These are phyloP conservation scores for Eucalyptus marginata DNA, from an alignment of 345 rosid genomes.

Conservation along the genomic window DNA sequence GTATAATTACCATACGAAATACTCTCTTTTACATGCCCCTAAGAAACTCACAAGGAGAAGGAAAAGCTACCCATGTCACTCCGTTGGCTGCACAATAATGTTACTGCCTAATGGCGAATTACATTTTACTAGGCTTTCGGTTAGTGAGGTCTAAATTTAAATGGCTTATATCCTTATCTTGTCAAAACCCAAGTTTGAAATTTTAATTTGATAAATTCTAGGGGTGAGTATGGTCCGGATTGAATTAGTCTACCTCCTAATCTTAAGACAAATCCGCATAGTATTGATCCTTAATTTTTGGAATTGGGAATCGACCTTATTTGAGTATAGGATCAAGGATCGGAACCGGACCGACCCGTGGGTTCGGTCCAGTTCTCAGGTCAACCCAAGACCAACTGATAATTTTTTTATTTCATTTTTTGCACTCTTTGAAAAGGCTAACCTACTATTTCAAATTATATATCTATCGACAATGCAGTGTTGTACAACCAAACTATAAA, in stretches of 20 bases:
- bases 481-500: too few relatives aligned
- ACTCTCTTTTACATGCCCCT: neutral
- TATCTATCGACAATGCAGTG: too few relatives aligned
- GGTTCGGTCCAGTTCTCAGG: accelerated
- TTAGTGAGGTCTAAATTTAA: neutral
- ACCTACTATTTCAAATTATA: too few relatives aligned
- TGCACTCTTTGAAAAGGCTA: too few relatives aligned
- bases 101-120: neutral
- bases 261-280: accelerated
- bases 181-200: too few relatives aligned
- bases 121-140: neutral
- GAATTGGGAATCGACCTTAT: accelerated
- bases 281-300: too few relatives aligned
- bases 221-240: accelerated
- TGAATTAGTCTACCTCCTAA: accelerated
- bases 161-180: too few relatives aligned
- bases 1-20: too few relatives aligned
- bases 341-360: too few relatives aligned
- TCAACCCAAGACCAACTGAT: accelerated
- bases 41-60: neutral
- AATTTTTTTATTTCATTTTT: too few relatives aligned
- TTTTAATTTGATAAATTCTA: too few relatives aligned
- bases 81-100: neutral
- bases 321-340: too few relatives aligned
- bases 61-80: neutral